Conservation (phyloP, 140 eudicot genomes). For the Stevia rebaudiana region DNA sequence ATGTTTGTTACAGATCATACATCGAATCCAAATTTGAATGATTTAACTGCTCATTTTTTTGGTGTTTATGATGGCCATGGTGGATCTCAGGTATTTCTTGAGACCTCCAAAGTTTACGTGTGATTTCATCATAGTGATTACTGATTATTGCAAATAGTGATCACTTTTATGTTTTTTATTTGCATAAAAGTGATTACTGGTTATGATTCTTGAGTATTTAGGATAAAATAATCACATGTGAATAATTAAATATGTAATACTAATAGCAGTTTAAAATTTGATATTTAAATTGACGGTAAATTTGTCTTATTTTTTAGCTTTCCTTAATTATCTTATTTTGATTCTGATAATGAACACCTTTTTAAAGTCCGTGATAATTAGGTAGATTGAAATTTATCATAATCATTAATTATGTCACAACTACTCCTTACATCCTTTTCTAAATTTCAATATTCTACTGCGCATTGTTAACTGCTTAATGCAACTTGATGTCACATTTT, state of each 20-base stretch:
- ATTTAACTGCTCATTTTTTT: conserved; percentile 62
- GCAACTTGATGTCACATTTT: neutral
- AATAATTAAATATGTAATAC: neutral
- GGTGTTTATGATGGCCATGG: conserved; percentile 99
- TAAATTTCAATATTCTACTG: neutral
- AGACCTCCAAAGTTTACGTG: neutral
- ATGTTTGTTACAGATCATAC: conserved; percentile 57
- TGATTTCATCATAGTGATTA: neutral
- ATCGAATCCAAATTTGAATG: conserved; percentile 52
- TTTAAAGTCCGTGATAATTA: neutral
- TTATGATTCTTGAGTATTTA: neutral
- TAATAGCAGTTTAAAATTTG: neutral
- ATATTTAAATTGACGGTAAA: neutral
- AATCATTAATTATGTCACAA: neutral
- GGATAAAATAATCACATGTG: neutral
- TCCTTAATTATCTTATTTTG: neutral
- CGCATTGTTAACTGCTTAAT: neutral
- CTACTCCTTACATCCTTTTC: neutral
- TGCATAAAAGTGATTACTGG: neutral
- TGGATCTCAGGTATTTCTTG: conserved; percentile 74
- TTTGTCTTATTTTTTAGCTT: neutral
- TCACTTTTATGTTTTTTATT: neutral
- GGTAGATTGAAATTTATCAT: neutral
- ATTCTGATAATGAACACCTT: neutral
- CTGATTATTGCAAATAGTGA: neutral